Evolutionary conservation across 2,329 filamentous ascomycete species (phyloP).

Genomic region (Pseudogymnoascus sp.): DNA sequence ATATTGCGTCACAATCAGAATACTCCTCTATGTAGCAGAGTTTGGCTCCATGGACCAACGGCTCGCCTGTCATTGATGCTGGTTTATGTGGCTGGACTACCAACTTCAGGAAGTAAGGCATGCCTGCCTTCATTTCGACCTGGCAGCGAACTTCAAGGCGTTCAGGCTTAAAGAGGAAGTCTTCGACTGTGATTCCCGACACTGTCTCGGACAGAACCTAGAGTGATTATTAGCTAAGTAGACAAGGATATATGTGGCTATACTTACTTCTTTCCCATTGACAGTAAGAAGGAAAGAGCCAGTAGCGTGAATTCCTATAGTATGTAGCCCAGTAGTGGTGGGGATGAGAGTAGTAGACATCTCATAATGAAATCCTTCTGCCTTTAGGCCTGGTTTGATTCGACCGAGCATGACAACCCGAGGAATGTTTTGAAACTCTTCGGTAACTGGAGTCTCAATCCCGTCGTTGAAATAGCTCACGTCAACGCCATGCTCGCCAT

Average conservation of each 20-base stretch:
- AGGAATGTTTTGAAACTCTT: conserved; percentile 1
- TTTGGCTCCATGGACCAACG: conserved; percentile 10
- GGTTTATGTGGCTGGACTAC: not conserved
- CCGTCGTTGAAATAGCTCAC: conserved; percentile 9
- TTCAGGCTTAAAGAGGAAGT: conserved; percentile 18
- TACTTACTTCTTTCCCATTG: not conserved
- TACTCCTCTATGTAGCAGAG: conserved; percentile 14
- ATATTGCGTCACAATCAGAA: conserved; percentile 10
- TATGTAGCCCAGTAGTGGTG: conserved; percentile 3
- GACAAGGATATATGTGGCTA: not conserved
- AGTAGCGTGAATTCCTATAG: conserved; percentile 10
- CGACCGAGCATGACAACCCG: conserved; percentile 9
- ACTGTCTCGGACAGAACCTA: not conserved
- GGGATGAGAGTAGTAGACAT: conserved; percentile 9
- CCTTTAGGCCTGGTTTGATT: not conserved
- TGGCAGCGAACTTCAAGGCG: conserved; percentile 11
- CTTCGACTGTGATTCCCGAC: conserved; percentile 13
- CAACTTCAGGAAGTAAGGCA: not conserved
- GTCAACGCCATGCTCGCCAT: conserved; percentile 11
- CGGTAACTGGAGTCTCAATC: not conserved
- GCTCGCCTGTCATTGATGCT: conserved; percentile 9
- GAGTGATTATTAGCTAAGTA: not conserved
- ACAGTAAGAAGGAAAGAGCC: not conserved
- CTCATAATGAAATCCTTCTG: conserved; percentile 8
- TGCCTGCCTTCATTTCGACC: not conserved